Evolutionary conservation across 768 basidiomycete genomes (phyloP).

Genomic region (Lactarius sanguifluus): DNA sequence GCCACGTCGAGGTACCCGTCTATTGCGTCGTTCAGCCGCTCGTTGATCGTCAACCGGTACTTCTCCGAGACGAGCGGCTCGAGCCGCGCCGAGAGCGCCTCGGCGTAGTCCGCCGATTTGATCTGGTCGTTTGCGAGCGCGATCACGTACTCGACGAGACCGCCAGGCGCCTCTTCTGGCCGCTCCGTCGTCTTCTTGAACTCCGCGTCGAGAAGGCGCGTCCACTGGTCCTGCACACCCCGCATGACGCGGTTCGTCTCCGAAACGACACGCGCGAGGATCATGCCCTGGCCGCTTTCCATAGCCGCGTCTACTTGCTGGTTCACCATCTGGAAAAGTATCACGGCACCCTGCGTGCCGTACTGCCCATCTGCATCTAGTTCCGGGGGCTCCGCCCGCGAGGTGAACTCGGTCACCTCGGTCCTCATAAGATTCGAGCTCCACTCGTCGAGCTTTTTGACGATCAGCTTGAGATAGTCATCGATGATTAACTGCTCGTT

Average conservation of each 20-base stretch:
- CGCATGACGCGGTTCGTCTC: slow-evolving; percentile 92
- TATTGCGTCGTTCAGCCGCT: slow-evolving; percentile 91
- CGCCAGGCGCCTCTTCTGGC: slow-evolving; percentile 82
- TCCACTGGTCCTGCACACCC: slow-evolving; percentile 84
- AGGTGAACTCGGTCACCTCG: slow-evolving; percentile 80
- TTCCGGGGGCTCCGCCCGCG: slow-evolving; percentile 84
- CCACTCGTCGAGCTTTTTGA: slow-evolving; percentile 97
- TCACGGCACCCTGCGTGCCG: slow-evolving; percentile 85
- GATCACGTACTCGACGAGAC: slow-evolving; percentile 93
- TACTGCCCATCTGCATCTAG: slow-evolving; percentile 86
- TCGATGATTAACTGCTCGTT: slow-evolving; percentile 93
- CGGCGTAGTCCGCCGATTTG: slow-evolving; percentile 92
- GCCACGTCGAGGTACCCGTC: slow-evolving; percentile 98
- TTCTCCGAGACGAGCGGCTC: slow-evolving; percentile 93
- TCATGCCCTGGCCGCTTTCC: slow-evolving; percentile 93
- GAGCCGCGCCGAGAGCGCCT: slow-evolving; percentile 78
- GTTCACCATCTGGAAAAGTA: slow-evolving; percentile 98
- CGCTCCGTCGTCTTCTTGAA: slow-evolving; percentile 86
- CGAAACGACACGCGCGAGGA: slow-evolving; percentile 85
- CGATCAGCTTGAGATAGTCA: slow-evolving; percentile 90
- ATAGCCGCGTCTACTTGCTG: slow-evolving; percentile 93
- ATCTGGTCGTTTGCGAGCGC: slow-evolving; percentile 98
- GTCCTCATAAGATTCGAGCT: slow-evolving; percentile 90
- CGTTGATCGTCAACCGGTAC: slow-evolving; percentile 79
- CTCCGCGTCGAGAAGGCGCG: slow-evolving; percentile 77